A percentile compares a stretch with the other conserved stretches of the same genome.
These are phyloP conservation scores for Chaetoscypha palmicola DNA, from an alignment of 2,329 filamentous ascomycete species.

Conservation along the genomic window DNA sequence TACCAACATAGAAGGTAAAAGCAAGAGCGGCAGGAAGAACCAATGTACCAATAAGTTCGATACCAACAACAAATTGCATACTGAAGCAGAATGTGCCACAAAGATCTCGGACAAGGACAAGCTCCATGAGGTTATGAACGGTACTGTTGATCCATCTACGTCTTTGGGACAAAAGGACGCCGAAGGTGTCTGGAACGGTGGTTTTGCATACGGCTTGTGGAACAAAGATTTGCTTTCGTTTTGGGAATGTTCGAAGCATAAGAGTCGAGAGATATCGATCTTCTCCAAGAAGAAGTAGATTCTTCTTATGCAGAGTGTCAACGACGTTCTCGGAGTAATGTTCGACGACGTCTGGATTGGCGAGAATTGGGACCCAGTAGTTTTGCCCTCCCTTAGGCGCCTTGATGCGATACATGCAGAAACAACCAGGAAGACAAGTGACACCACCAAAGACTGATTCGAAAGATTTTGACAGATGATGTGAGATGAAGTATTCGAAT, in stretches of 20 bases:
- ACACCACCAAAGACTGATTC: constrained; percentile 99
- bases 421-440: constrained; percentile 95
- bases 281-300: constrained; percentile 82
- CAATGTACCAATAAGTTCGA: constrained; percentile 89
- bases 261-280: constrained; percentile 94
- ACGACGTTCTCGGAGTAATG: constrained; percentile 99
- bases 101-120: constrained; percentile 88
- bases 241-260: constrained; percentile 98
- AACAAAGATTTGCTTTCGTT: constrained; percentile 97
- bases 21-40: constrained; percentile 93
- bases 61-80: constrained; percentile 98
- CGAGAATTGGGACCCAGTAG: constrained; percentile 98
- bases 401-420: constrained; percentile 99
- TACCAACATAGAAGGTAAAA: constrained; percentile 94
- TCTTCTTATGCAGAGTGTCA: constrained; percentile 97
- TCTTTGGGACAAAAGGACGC: constrained; percentile 85
- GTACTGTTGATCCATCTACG: constrained; percentile 99
- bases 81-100: constrained; percentile 99
- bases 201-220: constrained; percentile 99
- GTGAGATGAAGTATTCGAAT: constrained; percentile 99
- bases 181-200: constrained; percentile 87
- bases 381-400: constrained; percentile 96
- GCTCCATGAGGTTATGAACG: constrained; percentile 96
- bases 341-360: constrained; percentile 96
- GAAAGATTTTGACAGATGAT: constrained; percentile 94